These are phyloP conservation scores for Diplocarpon rosae DNA, from an alignment of 2,329 filamentous ascomycete genomes.

Conservation along the genomic window DNA sequence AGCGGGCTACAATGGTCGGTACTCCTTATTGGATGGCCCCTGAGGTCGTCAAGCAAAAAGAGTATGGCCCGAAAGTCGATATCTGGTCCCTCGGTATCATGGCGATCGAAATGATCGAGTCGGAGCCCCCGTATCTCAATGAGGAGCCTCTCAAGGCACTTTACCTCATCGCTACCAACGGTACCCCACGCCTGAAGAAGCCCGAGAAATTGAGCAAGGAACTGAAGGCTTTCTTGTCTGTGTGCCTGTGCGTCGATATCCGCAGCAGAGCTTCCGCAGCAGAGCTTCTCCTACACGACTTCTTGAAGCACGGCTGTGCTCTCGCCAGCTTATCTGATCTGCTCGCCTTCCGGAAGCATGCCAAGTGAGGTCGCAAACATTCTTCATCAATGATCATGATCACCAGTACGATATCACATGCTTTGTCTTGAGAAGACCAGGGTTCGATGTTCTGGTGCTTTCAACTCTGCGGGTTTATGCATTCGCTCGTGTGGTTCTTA, in stretches of 20 bases:
- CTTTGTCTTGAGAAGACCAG: constrained; percentile 4
- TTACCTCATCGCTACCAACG: constrained; percentile 96
- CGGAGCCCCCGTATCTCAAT: constrained; percentile 93
- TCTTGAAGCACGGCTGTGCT: constrained; percentile 84
- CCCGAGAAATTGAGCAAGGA: constrained; percentile 97
- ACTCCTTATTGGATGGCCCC: constrained; percentile 99
- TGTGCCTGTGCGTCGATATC: constrained; percentile 94
- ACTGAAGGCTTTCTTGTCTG: constrained; percentile 90
- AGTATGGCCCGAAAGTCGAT: constrained; percentile 96
- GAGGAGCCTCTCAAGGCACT: constrained; percentile 95
- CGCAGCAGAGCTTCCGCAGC: constrained; percentile 85
- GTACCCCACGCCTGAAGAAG: constrained; percentile 93
- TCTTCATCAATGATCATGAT: constrained; percentile 6
- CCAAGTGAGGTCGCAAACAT: constrained; percentile 36
- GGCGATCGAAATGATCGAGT: constrained; percentile 99
- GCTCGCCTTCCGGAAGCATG: constrained; percentile 72
- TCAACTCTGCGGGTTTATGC: constrained; percentile 13
- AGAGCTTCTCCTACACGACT: constrained; percentile 85
- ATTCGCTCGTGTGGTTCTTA: constrained; percentile 15
- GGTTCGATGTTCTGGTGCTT: background rate
- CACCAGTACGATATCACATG: constrained; percentile 8
- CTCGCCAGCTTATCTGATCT: constrained; percentile 75
- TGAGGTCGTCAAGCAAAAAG: constrained; percentile 98
- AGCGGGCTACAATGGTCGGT: constrained; percentile 97
- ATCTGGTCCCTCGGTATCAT: constrained; percentile 99